A percentile compares a stretch with the other conserved stretches of the same genome.
phyloP scores from a whole-genome alignment of 2,329 filamentous ascomycete species.

The Aureobasidium sp. region DNA sequence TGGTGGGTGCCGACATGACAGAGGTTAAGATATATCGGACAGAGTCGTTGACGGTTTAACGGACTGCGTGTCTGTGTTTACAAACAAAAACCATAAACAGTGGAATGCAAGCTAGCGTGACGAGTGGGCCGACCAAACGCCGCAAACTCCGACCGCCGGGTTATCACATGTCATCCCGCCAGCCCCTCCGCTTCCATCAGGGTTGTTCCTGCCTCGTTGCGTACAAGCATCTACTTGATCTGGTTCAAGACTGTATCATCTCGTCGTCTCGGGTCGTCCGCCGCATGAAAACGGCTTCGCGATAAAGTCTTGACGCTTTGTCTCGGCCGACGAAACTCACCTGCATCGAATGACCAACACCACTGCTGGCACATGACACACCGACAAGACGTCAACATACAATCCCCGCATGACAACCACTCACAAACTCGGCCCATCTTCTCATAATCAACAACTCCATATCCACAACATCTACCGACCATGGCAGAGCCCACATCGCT shows the following conservation, averaged over 20 bases:
- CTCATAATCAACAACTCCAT: too few relatives aligned
- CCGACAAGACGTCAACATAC: not conserved
- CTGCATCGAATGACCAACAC: not conserved
- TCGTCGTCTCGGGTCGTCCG: not conserved
- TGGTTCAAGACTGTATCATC: not conserved
- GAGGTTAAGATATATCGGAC: not conserved
- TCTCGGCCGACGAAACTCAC: not conserved
- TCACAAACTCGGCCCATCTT: not conserved
- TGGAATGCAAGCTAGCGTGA: not conserved
- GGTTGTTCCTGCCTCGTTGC: not conserved
- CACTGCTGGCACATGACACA: not conserved
- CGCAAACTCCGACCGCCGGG: not conserved
- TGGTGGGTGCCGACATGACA: slow-evolving; percentile 46
- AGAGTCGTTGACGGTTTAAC: not conserved
- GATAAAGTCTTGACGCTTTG: not conserved
- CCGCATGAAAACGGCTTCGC: not conserved
- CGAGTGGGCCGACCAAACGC: not conserved
- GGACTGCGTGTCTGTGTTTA: not conserved
- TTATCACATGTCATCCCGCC: not conserved
- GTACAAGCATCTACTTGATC: not conserved
- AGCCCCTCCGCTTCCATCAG: not conserved
- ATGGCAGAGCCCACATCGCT: not conserved
- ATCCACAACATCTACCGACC: not conserved
- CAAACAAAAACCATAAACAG: not conserved
- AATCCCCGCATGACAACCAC: too few relatives aligned